A percentile compares a stretch with the other conserved stretches of the same genome.
phyloP scores from a whole-genome alignment of 768 basidiomycete genomes.

The Tylopilus sp. region DNA sequence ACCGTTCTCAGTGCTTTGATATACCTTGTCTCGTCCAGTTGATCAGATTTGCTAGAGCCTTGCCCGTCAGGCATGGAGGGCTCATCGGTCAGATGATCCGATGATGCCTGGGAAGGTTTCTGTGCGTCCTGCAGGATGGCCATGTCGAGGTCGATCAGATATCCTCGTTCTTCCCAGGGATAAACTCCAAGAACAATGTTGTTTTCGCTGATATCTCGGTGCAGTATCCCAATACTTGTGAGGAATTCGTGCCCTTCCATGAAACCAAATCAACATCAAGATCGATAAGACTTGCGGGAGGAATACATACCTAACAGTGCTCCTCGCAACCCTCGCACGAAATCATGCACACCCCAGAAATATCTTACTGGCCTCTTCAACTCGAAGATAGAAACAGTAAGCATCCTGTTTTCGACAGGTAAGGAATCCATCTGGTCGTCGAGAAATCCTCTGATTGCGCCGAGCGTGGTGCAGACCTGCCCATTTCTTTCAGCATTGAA shows the following conservation, averaged over 20 bases:
- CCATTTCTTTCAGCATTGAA: background rate
- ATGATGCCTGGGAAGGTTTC: background rate
- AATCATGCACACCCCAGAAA: slow-evolving; percentile 1
- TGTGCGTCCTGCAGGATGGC: too few relatives aligned
- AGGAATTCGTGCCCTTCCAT: background rate
- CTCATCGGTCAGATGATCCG: background rate
- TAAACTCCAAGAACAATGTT: background rate
- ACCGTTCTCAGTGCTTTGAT: background rate
- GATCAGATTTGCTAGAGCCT: background rate
- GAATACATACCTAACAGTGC: background rate
- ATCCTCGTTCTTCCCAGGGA: slow-evolving; percentile 15
- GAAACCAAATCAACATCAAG: background rate
- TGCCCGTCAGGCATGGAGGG: too few relatives aligned
- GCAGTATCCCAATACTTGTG: background rate
- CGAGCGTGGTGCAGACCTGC: background rate
- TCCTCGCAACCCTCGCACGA: too few relatives aligned
- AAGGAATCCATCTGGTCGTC: background rate
- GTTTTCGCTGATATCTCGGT: too few relatives aligned
- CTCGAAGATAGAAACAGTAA: background rate
- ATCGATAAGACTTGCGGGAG: background rate
- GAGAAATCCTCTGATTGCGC: background rate
- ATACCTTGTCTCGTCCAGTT: background rate
- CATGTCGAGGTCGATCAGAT: slow-evolving; percentile 34
- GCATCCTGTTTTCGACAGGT: background rate
- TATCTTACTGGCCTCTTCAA: background rate